Evolutionary conservation across 2,329 filamentous ascomycete species (phyloP).

Genomic region (Aciculosporium take): DNA sequence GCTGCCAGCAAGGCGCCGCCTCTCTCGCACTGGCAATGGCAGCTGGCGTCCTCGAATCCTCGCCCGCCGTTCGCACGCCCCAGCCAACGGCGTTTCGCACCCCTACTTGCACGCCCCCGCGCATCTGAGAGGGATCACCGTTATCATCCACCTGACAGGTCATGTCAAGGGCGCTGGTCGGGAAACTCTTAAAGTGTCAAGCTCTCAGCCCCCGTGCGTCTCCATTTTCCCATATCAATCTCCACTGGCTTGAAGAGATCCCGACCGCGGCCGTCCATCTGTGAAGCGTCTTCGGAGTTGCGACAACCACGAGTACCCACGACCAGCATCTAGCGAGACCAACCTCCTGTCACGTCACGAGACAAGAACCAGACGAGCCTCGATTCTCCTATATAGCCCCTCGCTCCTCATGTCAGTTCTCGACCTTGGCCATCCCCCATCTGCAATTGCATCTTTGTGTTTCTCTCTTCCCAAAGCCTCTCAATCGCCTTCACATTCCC

Average conservation of each 20-base stretch:
- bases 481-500: not conserved
- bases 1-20: no score
- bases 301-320: not conserved
- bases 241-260: not conserved
- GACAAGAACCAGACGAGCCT: not conserved
- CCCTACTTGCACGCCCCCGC: not conserved
- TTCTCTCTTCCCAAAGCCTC: not conserved
- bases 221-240: not conserved
- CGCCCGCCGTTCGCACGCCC: no score
- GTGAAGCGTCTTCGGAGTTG: not conserved
- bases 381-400: not conserved
- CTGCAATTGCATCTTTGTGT: not conserved
- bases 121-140: not conserved
- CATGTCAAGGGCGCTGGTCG: not conserved
- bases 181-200: not conserved
- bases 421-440: not conserved
- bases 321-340: not conserved
- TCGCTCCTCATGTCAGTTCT: not conserved
- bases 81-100: not conserved
- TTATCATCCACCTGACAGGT: conserved; percentile 1
- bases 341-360: not conserved
- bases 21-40: no score
- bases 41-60: no score
- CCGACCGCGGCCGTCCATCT: not conserved
- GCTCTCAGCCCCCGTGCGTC: not conserved